phyloP scores from a whole-genome alignment of 345 rosid species.

The Eucalyptus tenuipes region DNA sequence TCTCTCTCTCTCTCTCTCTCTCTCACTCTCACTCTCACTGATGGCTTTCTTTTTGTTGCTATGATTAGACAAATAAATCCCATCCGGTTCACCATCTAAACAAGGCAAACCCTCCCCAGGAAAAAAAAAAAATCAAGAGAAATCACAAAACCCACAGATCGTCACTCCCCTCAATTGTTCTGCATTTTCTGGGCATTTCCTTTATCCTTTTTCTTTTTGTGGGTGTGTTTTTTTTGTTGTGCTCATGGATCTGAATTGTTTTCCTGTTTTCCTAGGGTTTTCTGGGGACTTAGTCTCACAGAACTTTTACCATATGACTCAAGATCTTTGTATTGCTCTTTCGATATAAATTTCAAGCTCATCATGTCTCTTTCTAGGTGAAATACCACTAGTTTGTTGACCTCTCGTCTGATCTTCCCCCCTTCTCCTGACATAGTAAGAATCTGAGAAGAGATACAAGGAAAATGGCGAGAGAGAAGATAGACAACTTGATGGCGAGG shows the following conservation, averaged over 20 bases:
- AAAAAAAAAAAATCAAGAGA: neutral
- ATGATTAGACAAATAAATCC: neutral
- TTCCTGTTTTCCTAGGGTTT: neutral
- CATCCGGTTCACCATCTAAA: neutral
- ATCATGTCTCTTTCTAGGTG: neutral
- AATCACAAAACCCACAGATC: neutral
- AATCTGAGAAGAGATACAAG: neutral
- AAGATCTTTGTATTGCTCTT: neutral
- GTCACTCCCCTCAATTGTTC: neutral
- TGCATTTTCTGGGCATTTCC: neutral
- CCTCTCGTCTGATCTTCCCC: neutral
- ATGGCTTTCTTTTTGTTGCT: neutral
- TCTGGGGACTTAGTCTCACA: neutral
- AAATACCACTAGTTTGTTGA: neutral
- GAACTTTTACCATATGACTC: neutral
- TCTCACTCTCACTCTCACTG: neutral
- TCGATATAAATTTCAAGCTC: neutral
- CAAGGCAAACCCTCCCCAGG: neutral
- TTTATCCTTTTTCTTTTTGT: neutral
- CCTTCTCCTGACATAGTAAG: neutral
- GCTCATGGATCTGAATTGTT: neutral
- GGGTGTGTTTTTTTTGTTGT: neutral
- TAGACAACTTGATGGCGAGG: constrained; percentile 43
- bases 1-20: no score
- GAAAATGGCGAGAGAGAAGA: constrained; percentile 23